phyloP scores from a whole-genome alignment of 352 stramenopile genomes.

The Peronospora farinosa region DNA sequence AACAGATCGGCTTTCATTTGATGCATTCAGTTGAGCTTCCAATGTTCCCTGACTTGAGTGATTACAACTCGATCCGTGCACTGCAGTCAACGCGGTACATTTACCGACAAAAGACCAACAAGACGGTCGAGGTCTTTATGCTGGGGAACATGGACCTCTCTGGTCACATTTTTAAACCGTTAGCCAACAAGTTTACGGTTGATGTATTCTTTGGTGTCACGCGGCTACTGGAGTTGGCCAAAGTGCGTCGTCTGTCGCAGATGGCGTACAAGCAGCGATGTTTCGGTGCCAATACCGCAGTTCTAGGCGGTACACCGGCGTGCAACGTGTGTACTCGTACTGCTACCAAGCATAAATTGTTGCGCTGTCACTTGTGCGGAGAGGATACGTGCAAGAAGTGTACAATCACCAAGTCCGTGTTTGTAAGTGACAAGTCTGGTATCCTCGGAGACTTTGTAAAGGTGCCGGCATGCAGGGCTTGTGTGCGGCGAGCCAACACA shows the following conservation, averaged over 20 bases:
- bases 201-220: constrained; percentile 44
- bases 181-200: constrained; percentile 37
- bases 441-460: constrained; percentile 45
- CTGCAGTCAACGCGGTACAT: constrained; percentile 49
- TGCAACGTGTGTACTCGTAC: constrained; percentile 38
- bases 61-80: constrained; percentile 50
- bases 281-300: constrained; percentile 12
- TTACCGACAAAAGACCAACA: constrained; percentile 46
- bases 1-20: constrained; percentile 58
- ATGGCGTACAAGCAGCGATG: constrained; percentile 39
- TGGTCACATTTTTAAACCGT: constrained; percentile 33
- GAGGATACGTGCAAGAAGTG: constrained; percentile 45
- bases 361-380: constrained; percentile 43
- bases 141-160: constrained; percentile 45
- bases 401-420: constrained; percentile 38
- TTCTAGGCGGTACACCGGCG: constrained; percentile 13
- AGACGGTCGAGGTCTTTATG: constrained; percentile 58
- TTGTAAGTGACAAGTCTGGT: constrained; percentile 33
- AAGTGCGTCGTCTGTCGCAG: constrained; percentile 49
- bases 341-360: constrained; percentile 30
- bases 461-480: constrained; percentile 34
- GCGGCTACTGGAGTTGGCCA: constrained; percentile 40
- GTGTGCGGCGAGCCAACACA: constrained; percentile 36
- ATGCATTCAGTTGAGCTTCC: constrained; percentile 64
- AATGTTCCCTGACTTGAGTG: constrained; percentile 41